Evolutionary conservation across 1,284 basidiomycete species (phyloP).

Genomic region (Irpex rosettiformis): DNA sequence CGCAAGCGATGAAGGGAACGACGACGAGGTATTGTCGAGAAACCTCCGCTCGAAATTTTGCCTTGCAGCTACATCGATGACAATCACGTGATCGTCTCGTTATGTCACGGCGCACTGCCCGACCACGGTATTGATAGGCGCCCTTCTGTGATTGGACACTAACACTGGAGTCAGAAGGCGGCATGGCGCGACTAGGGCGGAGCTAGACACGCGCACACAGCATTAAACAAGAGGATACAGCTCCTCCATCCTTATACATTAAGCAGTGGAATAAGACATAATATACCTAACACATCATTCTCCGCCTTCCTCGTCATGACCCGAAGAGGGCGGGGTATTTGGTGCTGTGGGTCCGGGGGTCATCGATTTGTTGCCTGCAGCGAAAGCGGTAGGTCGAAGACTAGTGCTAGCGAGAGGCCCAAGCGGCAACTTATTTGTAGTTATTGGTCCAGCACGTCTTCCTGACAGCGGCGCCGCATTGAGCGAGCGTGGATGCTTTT

Average conservation of each 20-base stretch:
- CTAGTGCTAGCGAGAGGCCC: slow-evolving; percentile 24
- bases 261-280: not conserved
- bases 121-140: not conserved
- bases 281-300: not conserved
- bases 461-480: not conserved
- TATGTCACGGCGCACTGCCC: slow-evolving; percentile 1
- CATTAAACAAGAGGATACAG: not conserved
- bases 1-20: slow-evolving; percentile 2
- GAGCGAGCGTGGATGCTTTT: not conserved
- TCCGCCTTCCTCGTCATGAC: not conserved
- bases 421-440: slow-evolving; percentile 21
- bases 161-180: not conserved
- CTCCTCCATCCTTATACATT: not conserved
- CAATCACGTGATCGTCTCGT: slow-evolving; percentile 10
- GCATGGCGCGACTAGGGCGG: no score
- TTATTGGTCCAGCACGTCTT: slow-evolving; percentile 11
- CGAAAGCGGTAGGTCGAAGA: slow-evolving; percentile 11
- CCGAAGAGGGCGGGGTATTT: not conserved
- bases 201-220: not conserved
- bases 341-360: slow-evolving; percentile 6
- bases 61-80: slow-evolving; percentile 12
- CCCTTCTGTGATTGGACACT: not conserved
- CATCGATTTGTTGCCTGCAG: not conserved
- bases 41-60: slow-evolving; percentile 14
- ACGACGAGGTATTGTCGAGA: slow-evolving; percentile 4